Evolutionary conservation across 306 rosid species (phyloP), one percentile per base, ranked within the genome.

Genomic region (Acacia acuminata): DNA sequence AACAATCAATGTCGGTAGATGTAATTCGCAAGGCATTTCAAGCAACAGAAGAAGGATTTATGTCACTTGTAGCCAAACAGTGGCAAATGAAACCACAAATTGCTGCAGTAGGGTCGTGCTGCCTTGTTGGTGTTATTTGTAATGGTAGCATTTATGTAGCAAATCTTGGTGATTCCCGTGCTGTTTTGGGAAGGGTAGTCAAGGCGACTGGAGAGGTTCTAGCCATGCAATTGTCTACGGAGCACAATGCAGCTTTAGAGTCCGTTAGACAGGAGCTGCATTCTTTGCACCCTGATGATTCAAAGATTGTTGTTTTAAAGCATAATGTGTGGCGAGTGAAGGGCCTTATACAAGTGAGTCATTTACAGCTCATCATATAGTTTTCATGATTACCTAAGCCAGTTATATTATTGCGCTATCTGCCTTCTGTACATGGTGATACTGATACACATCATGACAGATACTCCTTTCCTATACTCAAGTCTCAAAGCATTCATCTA

Each of bases 241-340:
- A 91, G 84, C 96, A 91, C 80, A 91, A 91, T 85, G 96, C 84
- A 6, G 75, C 82, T 67, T 80, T 89, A 66, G 96, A 91, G 67
- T 86, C 96, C 25, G 90, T 85, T 58, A 85, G 96, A 77, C 92
- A 86, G 82, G 96, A 91, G 90, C 79, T 91, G 88, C 96, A 84
- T 25, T 83, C 96, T 61, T 32, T 85, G 87, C 96, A 91, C 76
- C 96, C 96, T 3, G 93, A 91, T 38, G 96, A 91, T 79, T 69
- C 96, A 7, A 87, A 89, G 22, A 78, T 91, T 79, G 96, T 91
- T 58, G 93, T 91, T 69, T 82, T 91, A 85, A 91, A 85, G 84
- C 96, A 91, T 86, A 91, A 91, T 14, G 96, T 91, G 27, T 91
- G 96, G 96, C 90, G 96, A 42, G 96, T 91, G 22, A 91, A 91